Evolutionary conservation across 2,329 filamentous ascomycete genomes (phyloP), one percentile per base, ranked within the genome.

Genomic region (Beauveria sp.): DNA sequence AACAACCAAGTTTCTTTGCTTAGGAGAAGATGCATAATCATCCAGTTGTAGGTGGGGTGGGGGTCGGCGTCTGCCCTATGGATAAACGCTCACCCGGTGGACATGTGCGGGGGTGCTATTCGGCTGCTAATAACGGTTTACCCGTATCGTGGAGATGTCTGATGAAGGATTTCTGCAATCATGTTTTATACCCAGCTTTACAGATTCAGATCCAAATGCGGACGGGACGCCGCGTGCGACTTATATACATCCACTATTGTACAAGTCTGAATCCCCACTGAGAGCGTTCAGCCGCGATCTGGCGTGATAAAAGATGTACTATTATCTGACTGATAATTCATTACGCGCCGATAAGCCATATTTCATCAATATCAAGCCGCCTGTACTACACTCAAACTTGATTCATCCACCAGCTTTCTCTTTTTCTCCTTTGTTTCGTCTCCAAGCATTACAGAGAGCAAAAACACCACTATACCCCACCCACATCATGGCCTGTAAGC

Each of bases 401-500:
- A n/a, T 30, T 8, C 14, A 46, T 28, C 10, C 7, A 8, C 8
- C 24, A 6, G 4, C 5, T 7, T 47, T 16, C 8, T 6, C n/a
- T 18, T 10, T 50, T 30, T 6, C 18, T 37, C 5, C 16, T 37
- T 6, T 16, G 2, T 16, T 37, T 16, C 34, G 5, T 37, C 30
- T 16, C 4, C 16, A 37, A 5, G 12, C 4, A 50, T 44, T 9
- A 9, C 22, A 26, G 22, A 40, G 24, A 14, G 22, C 34, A 34
- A 46, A 46, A 3, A 20, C 12, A 48, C 16, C 41, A 28, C 24
- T 3, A 37, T 43, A 41, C 20, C 2, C 9, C 20, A 8, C 3
- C 10, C 16, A n/a, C 43, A 61, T 5, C 20, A 56, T 56, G 59
- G 16, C 53, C 9, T 51, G 30, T 71, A 80, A 79, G 65, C 81